Evolutionary conservation across 805 yeast genomes (phyloP), one percentile per base, ranked within the genome.

Genomic region (Spathaspora passalidarum): DNA sequence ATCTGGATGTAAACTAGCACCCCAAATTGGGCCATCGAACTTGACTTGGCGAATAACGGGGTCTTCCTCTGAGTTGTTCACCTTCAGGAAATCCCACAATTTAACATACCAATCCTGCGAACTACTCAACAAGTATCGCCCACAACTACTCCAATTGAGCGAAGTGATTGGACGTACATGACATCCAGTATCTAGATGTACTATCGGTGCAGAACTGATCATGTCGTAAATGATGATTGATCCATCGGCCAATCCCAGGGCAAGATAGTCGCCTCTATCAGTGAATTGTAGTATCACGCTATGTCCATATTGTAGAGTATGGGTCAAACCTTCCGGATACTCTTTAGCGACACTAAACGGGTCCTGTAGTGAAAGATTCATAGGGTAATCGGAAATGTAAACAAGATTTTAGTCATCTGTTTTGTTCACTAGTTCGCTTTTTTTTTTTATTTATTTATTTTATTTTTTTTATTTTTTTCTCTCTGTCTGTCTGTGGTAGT

Each of bases 261-360:
- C 96, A 4, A 90, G 63, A 58, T 91, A 91, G 60, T 88, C 96
- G 5, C 97, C 97, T 43, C 79, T 79, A 6, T 76, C 66, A 54
- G 81, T 87, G 68, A 81, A 87, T 59, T 78, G 79, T 34, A 90
- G 74, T 48, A 80, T 80, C 7, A 88, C 85, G 38, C 81, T 79
- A 50, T 78, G 81, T 1, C 89, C 84, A 45, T 80, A 81, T 10
- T 78, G 79, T 10, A 89, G 66, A 0, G 91, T 82, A 49, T 82
- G 82, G 1, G 86, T 78, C n/a, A 88, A 76, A 1, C 84, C 77
- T 49, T 91, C 96, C 0, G 98, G 98, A 56, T 79, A 91, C 59
- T 91, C 98, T 57, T 88, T 89, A 17, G 96, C 84, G 18, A 92
- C 90, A 1, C 92, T 81, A 62, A 89, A 88, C 2, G 97, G 97